These are phyloP conservation scores for Neostapfia colusana DNA, from an alignment of 176 grass and related monocot genomes.

Conservation along the genomic window DNA sequence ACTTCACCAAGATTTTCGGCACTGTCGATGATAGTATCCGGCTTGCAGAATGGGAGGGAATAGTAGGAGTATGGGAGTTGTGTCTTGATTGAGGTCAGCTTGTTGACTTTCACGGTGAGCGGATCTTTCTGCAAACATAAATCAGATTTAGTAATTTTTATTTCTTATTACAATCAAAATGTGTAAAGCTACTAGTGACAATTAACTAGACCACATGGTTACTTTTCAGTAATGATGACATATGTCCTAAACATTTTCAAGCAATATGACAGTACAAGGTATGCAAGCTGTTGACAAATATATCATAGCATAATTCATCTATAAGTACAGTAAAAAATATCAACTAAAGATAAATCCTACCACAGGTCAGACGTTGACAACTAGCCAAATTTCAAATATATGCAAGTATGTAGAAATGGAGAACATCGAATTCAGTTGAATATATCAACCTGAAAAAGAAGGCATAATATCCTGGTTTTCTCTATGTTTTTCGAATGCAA, in stretches of 20 bases:
- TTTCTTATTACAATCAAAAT: not conserved
- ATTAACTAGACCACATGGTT: not conserved
- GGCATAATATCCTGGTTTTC: no score
- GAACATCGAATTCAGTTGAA: not conserved
- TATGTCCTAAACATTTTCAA: not conserved
- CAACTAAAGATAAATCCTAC: not conserved
- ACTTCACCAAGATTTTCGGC: slow-evolving; percentile 89
- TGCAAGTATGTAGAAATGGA: not conserved
- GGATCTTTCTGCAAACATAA: slow-evolving; percentile 58
- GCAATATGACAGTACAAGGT: not conserved
- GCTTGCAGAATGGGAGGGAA: slow-evolving; percentile 84
- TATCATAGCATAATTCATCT: not conserved
- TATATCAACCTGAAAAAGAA: not conserved
- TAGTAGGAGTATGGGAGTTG: slow-evolving; percentile 90
- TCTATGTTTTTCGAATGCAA: no score
- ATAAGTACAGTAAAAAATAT: not conserved
- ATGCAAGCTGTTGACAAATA: not conserved
- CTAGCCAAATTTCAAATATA: not conserved
- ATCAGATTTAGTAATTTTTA: not conserved
- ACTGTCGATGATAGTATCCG: slow-evolving; percentile 68
- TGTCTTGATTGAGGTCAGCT: slow-evolving; percentile 87
- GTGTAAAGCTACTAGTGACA: not conserved
- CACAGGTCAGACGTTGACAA: not conserved
- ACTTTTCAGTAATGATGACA: not conserved
- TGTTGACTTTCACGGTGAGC: slow-evolving; percentile 79